These are phyloP conservation scores for Phytophthora citrophthora DNA, from an alignment of 352 stramenopile species.

Conservation along the genomic window DNA sequence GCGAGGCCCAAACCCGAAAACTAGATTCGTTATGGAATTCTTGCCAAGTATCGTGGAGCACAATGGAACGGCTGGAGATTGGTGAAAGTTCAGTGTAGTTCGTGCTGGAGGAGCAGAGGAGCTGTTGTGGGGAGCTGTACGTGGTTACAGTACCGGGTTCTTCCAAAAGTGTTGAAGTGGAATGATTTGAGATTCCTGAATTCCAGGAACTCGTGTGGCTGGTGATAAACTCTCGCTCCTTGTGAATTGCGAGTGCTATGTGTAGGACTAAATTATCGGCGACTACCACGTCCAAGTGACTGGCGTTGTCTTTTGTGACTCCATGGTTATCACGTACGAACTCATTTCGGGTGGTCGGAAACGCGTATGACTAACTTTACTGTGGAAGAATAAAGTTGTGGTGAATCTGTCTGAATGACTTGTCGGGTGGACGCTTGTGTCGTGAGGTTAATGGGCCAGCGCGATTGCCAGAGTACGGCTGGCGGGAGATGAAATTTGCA, in stretches of 20 bases:
- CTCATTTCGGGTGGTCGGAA: slow-evolving; percentile 4
- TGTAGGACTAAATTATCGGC: not conserved
- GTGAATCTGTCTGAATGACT: not conserved
- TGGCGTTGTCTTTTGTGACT: too few species aligned
- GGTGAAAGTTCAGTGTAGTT: too few species aligned
- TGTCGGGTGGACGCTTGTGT: slow-evolving; percentile 14
- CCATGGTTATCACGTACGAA: too few species aligned
- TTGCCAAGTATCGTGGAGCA: too few species aligned
- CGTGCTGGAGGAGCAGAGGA: too few species aligned
- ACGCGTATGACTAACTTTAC: not conserved
- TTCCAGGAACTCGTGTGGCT: not conserved
- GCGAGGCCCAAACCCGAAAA: too few species aligned
- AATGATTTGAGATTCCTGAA: not conserved
- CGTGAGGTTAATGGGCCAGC: slow-evolving; percentile 6
- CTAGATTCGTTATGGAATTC: too few species aligned
- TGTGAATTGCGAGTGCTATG: slow-evolving; percentile 4
- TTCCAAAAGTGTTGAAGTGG: not conserved
- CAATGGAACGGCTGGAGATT: too few species aligned
- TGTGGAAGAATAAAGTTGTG: not conserved
- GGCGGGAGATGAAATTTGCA: not conserved
- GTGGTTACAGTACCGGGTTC: too few species aligned
- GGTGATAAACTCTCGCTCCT: not conserved
- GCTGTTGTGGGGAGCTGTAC: too few species aligned
- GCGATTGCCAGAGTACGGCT: not conserved
- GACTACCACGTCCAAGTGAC: too few species aligned